Conservation (phyloP, 225 moss, liverwort and hornwort species). For the Anthoceros angustus region DNA sequence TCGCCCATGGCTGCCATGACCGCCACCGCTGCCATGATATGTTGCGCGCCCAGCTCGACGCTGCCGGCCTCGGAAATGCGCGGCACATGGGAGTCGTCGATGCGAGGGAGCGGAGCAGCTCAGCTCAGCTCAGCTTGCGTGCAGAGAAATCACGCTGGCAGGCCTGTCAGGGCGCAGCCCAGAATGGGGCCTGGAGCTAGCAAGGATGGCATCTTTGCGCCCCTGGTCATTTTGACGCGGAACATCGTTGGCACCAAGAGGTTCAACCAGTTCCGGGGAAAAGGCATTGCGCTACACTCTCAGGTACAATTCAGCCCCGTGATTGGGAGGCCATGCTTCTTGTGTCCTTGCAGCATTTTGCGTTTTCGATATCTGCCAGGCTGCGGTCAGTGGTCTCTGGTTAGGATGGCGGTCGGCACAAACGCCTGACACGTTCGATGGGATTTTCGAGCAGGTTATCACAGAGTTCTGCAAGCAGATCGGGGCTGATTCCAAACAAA, state of each 20-base stretch:
- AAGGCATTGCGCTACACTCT: conserved; percentile 87
- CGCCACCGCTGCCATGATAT: too few relatives aligned
- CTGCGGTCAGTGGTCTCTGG: background rate
- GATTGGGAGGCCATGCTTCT: too few relatives aligned
- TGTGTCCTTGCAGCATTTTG: too few relatives aligned
- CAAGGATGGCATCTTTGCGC: conserved; percentile 56
- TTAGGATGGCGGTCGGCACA: background rate
- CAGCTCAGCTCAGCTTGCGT: conserved; percentile 12
- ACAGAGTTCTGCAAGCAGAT: conserved; percentile 93
- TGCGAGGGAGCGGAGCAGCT: conserved; percentile 22
- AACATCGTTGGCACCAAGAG: conserved; percentile 51
- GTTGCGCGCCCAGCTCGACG: too few relatives aligned
- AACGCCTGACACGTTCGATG: background rate
- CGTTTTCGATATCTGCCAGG: background rate
- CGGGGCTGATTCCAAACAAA: conserved; percentile 94
- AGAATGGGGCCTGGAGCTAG: conserved; percentile 46
- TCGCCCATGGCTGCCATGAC: too few relatives aligned
- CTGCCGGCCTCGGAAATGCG: conserved; percentile 9
- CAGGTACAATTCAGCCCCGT: conserved; percentile 32
- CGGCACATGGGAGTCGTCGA: conserved; percentile 19
- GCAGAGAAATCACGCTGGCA: conserved; percentile 10
- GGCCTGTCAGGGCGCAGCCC: conserved; percentile 35
- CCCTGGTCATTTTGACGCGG: conserved; percentile 40
- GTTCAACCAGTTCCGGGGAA: conserved; percentile 80
- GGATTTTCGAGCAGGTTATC: conserved; percentile 42